These are phyloP conservation scores for Yamadazyma pseudoaaseri DNA, from an alignment of 1,139 yeast genomes.

Conservation along the genomic window DNA sequence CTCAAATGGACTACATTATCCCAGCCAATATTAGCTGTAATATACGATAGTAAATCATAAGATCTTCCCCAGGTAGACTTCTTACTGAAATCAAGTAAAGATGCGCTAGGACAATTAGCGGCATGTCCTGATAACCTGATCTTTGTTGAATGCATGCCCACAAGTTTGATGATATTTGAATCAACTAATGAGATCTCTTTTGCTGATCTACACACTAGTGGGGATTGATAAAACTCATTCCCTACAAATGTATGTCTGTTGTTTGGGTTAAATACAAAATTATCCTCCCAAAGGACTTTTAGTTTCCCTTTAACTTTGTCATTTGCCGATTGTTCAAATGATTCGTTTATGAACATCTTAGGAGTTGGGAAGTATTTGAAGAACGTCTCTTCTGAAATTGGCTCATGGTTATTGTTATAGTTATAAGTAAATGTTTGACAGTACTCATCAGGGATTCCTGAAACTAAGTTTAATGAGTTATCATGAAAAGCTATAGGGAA, in stretches of 20 bases:
- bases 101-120: constrained; percentile 24
- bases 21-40: constrained; percentile 44
- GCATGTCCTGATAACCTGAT: constrained; percentile 33
- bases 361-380: constrained; percentile 34
- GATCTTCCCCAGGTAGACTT: constrained; percentile 46
- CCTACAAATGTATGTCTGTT: constrained; percentile 40
- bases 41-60: constrained; percentile 37
- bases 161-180: constrained; percentile 26
- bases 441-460: constrained; percentile 33
- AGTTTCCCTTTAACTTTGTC: constrained; percentile 23
- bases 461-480: constrained; percentile 20
- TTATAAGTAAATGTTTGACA: constrained; percentile 26
- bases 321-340: constrained; percentile 4
- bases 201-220: constrained; percentile 32
- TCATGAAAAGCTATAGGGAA: constrained; percentile 26
- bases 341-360: constrained; percentile 8
- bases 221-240: constrained; percentile 35
- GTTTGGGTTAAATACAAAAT: constrained; percentile 28
- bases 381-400: constrained; percentile 32
- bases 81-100: constrained; percentile 33
- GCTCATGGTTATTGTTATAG: constrained; percentile 21
- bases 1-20: constrained; percentile 29
- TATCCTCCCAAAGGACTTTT: constrained; percentile 31
- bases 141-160: constrained; percentile 30
- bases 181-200: constrained; percentile 40